A percentile compares a stretch with the other conserved stretches of the same genome.
Conservation (phyloP, 306 rosid species). For the Prinsepia uniflora region DNA sequence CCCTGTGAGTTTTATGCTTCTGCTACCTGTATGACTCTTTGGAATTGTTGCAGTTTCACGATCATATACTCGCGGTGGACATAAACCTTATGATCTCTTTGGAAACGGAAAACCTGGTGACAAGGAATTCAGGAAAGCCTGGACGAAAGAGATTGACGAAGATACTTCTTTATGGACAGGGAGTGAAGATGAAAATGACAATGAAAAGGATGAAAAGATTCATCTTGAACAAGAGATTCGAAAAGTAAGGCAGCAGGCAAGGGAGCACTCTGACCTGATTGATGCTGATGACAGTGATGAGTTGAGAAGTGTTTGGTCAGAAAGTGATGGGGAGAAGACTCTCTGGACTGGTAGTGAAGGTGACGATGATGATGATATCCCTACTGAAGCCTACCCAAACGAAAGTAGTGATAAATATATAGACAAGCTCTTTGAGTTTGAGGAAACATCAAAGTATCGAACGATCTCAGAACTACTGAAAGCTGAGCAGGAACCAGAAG, state of each 20-base stretch:
- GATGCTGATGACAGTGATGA: constrained; percentile 85
- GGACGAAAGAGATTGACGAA: constrained; percentile 75
- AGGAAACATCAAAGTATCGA: constrained; percentile 70
- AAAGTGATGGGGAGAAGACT: constrained; percentile 86
- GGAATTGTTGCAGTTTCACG: constrained; percentile 44
- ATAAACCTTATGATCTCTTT: constrained; percentile 58
- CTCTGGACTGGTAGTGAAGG: constrained; percentile 85
- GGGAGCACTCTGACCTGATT: constrained; percentile 57
- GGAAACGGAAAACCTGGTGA: constrained; percentile 56
- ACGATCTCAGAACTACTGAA: constrained; percentile 65
- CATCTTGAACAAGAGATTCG: constrained; percentile 51
- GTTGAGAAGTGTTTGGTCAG: constrained; percentile 79
- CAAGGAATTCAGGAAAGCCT: constrained; percentile 57
- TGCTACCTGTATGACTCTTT: constrained; percentile 5
- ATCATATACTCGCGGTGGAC: constrained; percentile 46
- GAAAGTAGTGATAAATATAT: constrained; percentile 71
- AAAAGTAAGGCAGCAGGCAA: constrained; percentile 63
- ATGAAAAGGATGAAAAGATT: constrained; percentile 31
- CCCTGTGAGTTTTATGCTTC: neutral
- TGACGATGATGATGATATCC: constrained; percentile 68
- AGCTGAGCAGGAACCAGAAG: constrained; percentile 73
- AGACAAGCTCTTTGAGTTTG: constrained; percentile 77
- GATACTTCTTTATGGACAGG: constrained; percentile 65
- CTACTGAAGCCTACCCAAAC: constrained; percentile 75
- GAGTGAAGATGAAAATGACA: constrained; percentile 67